A percentile compares a stretch with the other conserved stretches of the same genome.
phyloP scores from a whole-genome alignment of 2,329 filamentous ascomycete genomes.

The Botryotinia convoluta region DNA sequence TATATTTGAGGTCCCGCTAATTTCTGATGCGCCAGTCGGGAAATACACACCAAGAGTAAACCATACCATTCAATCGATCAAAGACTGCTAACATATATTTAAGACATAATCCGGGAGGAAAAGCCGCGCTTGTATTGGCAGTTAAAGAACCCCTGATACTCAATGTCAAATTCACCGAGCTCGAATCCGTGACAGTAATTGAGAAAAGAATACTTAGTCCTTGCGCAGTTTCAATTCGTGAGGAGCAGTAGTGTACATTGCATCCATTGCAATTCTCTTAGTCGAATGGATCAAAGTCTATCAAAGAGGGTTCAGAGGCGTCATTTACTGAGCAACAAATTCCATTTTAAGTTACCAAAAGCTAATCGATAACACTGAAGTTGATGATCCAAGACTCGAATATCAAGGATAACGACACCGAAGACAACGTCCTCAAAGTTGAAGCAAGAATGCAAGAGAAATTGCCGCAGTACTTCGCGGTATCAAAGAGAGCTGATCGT shows the following conservation, averaged over 20 bases:
- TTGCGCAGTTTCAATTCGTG: not conserved
- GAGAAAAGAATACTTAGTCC: not conserved
- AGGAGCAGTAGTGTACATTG: not conserved
- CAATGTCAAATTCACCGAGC: not conserved
- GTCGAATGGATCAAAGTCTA: too few species aligned
- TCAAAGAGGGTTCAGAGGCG: not conserved
- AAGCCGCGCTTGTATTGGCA: not conserved
- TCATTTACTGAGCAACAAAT: not conserved
- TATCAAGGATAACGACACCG: slow-evolving; percentile 25
- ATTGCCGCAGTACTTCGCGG: slow-evolving; percentile 26
- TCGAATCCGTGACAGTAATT: not conserved
- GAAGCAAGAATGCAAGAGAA: too few species aligned
- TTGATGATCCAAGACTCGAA: not conserved
- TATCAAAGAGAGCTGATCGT: not conserved
- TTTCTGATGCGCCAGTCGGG: not conserved
- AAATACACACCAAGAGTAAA: not conserved
- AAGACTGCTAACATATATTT: too few species aligned
- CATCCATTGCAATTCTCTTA: too few species aligned
- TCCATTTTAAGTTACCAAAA: slow-evolving; percentile 6
- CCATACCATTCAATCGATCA: not conserved
- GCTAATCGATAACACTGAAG: not conserved
- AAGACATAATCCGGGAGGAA: not conserved
- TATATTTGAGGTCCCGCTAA: not conserved
- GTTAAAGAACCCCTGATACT: too few species aligned
- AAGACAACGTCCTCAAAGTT: slow-evolving; percentile 22